phyloP scores from a whole-genome alignment of 345 rosid genomes.

The Gossypium herbaceum region DNA sequence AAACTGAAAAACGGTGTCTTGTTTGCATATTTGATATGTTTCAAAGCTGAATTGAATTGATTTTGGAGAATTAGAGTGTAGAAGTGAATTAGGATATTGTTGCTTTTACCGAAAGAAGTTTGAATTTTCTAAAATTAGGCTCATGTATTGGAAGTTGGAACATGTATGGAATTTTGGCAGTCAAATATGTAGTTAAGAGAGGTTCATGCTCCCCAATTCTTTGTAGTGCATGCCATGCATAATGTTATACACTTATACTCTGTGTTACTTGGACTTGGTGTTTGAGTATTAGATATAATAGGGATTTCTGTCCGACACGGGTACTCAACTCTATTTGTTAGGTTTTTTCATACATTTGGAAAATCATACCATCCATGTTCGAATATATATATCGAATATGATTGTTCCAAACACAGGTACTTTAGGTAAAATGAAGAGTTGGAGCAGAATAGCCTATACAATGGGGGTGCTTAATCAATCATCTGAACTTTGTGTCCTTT shows the following conservation, averaged over 20 bases:
- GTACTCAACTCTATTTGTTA: not conserved
- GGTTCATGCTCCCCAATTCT: too few relatives aligned
- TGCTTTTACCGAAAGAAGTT: not conserved
- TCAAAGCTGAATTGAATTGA: conserved; percentile 5
- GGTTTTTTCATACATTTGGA: not conserved
- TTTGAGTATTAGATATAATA: not conserved
- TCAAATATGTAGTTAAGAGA: not conserved
- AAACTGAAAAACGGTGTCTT: not conserved
- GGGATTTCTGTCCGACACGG: not conserved
- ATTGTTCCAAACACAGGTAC: not conserved
- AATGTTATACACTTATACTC: not conserved
- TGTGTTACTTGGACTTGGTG: not conserved
- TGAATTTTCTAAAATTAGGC: not conserved
- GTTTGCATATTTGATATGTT: not conserved
- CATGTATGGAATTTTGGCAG: not conserved
- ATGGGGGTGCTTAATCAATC: not conserved
- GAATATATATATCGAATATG: not conserved
- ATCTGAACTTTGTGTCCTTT: not conserved
- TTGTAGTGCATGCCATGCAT: not conserved
- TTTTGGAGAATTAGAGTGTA: not conserved
- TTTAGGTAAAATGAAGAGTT: not conserved
- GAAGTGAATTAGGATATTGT: not conserved
- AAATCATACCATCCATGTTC: not conserved
- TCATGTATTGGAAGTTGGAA: conserved; percentile 1
- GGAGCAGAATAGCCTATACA: not conserved